These are phyloP conservation scores for Glycine soja DNA, from an alignment of 306 rosid genomes.

Conservation along the genomic window DNA sequence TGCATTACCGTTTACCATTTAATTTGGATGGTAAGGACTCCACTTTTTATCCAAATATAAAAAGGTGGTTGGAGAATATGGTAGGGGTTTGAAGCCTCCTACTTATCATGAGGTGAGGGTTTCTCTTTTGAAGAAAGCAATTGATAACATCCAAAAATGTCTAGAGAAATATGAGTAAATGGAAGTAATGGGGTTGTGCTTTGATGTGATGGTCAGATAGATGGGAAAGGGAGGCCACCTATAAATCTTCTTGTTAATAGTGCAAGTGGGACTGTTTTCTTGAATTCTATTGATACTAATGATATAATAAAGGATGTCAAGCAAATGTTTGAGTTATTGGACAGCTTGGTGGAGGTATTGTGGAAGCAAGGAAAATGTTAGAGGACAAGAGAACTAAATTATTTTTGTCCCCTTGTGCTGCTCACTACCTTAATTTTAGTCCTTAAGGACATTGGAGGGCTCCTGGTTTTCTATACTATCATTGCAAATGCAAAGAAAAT, in stretches of 20 bases:
- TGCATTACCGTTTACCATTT: not conserved
- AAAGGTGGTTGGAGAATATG: not conserved
- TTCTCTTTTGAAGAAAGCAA: not conserved
- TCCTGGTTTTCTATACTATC: not conserved
- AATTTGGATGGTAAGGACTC: no score
- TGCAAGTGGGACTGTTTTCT: not conserved
- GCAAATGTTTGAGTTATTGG: not conserved
- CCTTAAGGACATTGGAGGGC: not conserved
- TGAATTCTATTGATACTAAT: not conserved
- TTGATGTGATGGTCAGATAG: not conserved
- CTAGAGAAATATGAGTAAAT: no score
- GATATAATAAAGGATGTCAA: not conserved
- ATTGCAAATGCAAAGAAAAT: not conserved
- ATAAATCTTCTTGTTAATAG: not conserved
- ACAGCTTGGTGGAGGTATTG: no score
- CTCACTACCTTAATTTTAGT: not conserved
- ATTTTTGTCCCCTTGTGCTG: not conserved
- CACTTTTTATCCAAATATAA: no score
- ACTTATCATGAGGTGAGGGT: not conserved
- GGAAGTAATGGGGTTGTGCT: not conserved
- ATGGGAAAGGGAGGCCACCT: not conserved
- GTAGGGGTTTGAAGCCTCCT: not conserved
- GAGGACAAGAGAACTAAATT: not conserved
- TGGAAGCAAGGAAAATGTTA: not conserved
- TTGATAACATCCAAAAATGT: no score